Conservation (phyloP, 371 early-diverging fungal species). For the Dichotomocladium elegans region DNA sequence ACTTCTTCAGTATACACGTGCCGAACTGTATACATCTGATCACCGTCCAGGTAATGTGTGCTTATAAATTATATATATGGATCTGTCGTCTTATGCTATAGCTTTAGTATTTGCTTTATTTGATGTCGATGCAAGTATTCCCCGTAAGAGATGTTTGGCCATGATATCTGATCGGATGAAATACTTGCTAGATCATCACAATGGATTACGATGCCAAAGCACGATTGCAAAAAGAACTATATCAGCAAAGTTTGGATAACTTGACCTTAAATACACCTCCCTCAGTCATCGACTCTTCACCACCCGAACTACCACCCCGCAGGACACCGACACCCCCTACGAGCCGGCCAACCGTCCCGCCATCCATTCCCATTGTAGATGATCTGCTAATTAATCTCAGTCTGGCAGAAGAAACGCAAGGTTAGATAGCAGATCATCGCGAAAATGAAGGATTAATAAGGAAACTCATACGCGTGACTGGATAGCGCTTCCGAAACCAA, state of each 20-base stretch:
- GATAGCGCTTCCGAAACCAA: no score
- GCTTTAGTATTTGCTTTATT: conserved; percentile 38
- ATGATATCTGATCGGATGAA: neutral
- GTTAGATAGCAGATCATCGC: no score
- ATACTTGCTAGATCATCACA: conserved; percentile 21
- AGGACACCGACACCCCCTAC: conserved; percentile 13
- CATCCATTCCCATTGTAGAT: conserved; percentile 4
- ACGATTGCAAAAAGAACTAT: conserved; percentile 41
- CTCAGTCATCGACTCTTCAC: conserved; percentile 12
- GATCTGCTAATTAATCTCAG: neutral
- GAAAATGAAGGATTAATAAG: no score
- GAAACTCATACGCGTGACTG: no score
- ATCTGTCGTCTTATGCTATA: neutral
- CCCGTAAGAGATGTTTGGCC: neutral
- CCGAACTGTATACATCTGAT: conserved; percentile 71
- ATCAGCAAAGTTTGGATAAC: conserved; percentile 36
- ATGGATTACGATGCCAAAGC: conserved; percentile 39
- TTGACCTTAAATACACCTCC: conserved; percentile 13
- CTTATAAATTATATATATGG: neutral
- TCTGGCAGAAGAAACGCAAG: neutral
- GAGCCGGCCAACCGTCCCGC: conserved; percentile 4
- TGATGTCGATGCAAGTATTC: conserved; percentile 32
- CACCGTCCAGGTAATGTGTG: conserved; percentile 62
- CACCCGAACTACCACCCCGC: conserved; percentile 18
- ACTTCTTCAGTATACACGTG: conserved; percentile 52